A percentile compares a stretch with the other conserved stretches of the same genome.
Conservation (phyloP, 2,329 filamentous ascomycete species). For the Microsporum audouinii region DNA sequence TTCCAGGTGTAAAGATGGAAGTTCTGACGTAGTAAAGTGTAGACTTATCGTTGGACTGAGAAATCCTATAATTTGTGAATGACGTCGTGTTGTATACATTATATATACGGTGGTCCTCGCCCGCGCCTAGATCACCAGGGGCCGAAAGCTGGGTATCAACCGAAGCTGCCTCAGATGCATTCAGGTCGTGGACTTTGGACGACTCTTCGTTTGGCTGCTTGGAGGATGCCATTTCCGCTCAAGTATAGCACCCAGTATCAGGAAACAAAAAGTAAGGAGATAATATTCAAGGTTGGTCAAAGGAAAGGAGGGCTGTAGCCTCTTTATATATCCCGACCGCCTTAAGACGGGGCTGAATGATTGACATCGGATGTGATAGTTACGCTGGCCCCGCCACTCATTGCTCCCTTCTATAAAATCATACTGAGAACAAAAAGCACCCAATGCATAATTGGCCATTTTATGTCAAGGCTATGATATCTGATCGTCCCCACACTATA, state of each 20-base stretch:
- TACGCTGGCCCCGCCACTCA: background rate
- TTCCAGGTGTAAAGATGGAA: constrained; percentile 21
- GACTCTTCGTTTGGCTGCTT: background rate
- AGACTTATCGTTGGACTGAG: constrained; percentile 8
- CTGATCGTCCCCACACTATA: background rate
- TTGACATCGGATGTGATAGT: background rate
- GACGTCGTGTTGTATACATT: constrained; percentile 8
- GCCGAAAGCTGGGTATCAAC: background rate
- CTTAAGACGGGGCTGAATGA: background rate
- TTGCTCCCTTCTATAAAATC: background rate
- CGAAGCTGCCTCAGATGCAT: background rate
- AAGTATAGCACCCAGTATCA: background rate
- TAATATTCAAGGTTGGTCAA: background rate
- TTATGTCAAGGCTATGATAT: background rate
- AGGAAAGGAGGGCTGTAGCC: background rate
- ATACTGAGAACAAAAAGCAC: background rate
- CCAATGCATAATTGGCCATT: background rate
- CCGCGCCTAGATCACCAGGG: background rate
- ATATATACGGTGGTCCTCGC: constrained; percentile 8
- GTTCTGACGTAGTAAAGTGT: constrained; percentile 20
- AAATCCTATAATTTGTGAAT: constrained; percentile 10
- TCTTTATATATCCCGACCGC: background rate
- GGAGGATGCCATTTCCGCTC: background rate
- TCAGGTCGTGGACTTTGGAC: background rate
- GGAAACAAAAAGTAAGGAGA: background rate